Evolutionary conservation across 2,329 filamentous ascomycete genomes (phyloP).

Genomic region (Apiospora malaysiana): DNA sequence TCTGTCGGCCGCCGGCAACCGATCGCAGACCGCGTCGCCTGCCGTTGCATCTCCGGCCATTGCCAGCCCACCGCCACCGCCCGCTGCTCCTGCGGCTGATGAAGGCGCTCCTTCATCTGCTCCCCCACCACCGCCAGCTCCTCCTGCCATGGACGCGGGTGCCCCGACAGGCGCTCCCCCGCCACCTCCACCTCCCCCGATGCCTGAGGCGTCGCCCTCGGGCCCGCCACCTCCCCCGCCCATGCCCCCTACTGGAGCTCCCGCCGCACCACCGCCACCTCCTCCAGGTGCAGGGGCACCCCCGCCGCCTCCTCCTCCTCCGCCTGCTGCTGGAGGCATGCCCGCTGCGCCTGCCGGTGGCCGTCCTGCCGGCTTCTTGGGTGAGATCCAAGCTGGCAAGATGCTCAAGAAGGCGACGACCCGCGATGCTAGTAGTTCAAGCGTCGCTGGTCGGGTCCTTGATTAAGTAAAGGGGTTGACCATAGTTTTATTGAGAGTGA

Average conservation of each 20-base stretch:
- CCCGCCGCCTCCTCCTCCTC: conserved; percentile 51
- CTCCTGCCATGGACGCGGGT: conserved; percentile 44
- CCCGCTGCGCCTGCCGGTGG: conserved; percentile 52
- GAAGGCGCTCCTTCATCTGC: conserved; percentile 38
- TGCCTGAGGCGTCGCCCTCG: conserved; percentile 44
- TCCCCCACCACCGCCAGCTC: conserved; percentile 33
- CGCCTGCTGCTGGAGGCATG: conserved; percentile 48
- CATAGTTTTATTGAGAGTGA: not conserved
- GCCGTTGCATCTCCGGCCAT: conserved; percentile 45
- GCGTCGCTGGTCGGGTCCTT: conserved; percentile 78
- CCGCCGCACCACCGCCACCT: conserved; percentile 50
- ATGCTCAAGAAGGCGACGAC: conserved; percentile 86
- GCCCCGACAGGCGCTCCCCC: conserved; percentile 35
- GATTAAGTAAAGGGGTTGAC: conserved; percentile 41
- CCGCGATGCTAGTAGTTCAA: conserved; percentile 79
- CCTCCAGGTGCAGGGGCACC: conserved; percentile 48
- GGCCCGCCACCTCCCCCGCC: conserved; percentile 46
- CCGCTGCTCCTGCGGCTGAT: conserved; percentile 32
- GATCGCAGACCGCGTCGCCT: conserved; percentile 52
- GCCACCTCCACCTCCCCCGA: conserved; percentile 46
- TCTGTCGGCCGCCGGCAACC: conserved; percentile 80
- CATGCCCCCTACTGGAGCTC: conserved; percentile 45
- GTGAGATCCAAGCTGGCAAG: conserved; percentile 82
- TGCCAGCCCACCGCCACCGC: conserved; percentile 33
- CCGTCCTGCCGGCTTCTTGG: conserved; percentile 70